Base-by-base conservation (phyloP, 495 filamentous ascomycete genomes). In the Aspergillus ellipticus region DNA sequence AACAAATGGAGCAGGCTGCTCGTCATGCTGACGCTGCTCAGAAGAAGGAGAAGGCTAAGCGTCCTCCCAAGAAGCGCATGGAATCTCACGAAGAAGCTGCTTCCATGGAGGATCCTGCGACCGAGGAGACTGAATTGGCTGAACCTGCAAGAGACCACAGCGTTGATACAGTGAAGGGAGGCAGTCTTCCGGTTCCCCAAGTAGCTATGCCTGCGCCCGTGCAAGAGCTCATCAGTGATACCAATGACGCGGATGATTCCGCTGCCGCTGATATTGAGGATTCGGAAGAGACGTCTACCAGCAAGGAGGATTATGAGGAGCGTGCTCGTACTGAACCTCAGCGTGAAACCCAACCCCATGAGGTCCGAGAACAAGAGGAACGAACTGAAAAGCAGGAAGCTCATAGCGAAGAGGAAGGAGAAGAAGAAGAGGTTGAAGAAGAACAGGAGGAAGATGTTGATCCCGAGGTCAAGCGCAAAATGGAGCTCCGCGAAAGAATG, bases 401-500 rank as follows among this genome's bases (percentile, higher is more conserved):
- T 15, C 76, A 76, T 52, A 77, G 76, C n/a, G 76, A 75, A n/a
- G 80, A 82, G 31, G 82, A 79, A 31, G 81, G 80, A 49, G 77
- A 77, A 17, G 75, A 74, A 16, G 80, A 81, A 37, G 81, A 79
- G 29, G 24, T 4, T 28, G 24, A 28, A 17, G 87, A 87, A n/a
- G 89, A 88, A 26, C 87, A 90, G 42, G 90, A 94, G 49, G 89
- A 94, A 42, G 93, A 96, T n/a, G 74, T 95, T 45, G 94, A 98
- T 56, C 91, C 91, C 0, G 94, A 98, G 67, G 76, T 90, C 33
- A 87, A 83, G 55, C 87, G 93, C 56, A 87, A 87, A 69, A 85
- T 96, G 74, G 94, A 96, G 62, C 76, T 98, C 51, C 85, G 95
- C 41, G 91, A 92, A 49, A 84, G 94, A 57, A 97, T 98, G 90